Evolutionary conservation across 208 protist species (phyloP).

Genomic region (Wallacemonas collosoma): DNA sequence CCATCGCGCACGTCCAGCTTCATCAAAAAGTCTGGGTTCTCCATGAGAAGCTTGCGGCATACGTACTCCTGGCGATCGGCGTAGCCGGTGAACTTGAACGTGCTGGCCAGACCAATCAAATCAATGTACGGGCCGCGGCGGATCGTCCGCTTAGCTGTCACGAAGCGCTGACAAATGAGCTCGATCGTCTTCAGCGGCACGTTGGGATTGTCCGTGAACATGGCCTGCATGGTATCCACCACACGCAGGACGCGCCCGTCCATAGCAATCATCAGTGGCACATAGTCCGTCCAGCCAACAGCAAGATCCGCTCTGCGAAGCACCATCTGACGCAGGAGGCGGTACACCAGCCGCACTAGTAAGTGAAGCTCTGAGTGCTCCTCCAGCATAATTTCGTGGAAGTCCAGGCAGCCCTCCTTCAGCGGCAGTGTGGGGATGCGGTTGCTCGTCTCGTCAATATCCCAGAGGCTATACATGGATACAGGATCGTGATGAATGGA

Average conservation of each 20-base stretch:
- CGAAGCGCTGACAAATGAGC: constrained; percentile 48
- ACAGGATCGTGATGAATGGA: background rate
- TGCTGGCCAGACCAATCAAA: constrained; percentile 59
- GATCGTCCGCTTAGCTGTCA: constrained; percentile 25
- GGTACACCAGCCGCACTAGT: constrained; percentile 57
- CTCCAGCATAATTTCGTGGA: constrained; percentile 40
- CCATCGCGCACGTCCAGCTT: constrained; percentile 40
- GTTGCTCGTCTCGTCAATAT: constrained; percentile 10
- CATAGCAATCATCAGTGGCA: constrained; percentile 54
- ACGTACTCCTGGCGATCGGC: constrained; percentile 55
- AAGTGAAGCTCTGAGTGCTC: constrained; percentile 60
- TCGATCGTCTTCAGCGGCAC: constrained; percentile 41
- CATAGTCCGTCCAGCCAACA: constrained; percentile 45
- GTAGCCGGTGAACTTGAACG: constrained; percentile 49
- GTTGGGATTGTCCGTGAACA: constrained; percentile 66
- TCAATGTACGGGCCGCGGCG: constrained; percentile 53
- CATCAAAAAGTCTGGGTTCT: constrained; percentile 47
- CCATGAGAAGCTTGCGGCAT: constrained; percentile 59
- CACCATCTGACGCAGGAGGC: constrained; percentile 64
- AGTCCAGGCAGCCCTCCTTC: constrained; percentile 31
- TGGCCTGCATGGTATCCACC: constrained; percentile 57
- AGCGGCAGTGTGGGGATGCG: constrained; percentile 30
- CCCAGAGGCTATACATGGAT: constrained; percentile 19
- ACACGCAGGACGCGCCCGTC: constrained; percentile 57
- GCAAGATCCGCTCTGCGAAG: constrained; percentile 34